Percentiles rank a stretch among this genome's conserved stretches.
These are phyloP conservation scores for Fusarium sp. DNA, from an alignment of 2,329 filamentous ascomycete genomes.

Conservation along the genomic window DNA sequence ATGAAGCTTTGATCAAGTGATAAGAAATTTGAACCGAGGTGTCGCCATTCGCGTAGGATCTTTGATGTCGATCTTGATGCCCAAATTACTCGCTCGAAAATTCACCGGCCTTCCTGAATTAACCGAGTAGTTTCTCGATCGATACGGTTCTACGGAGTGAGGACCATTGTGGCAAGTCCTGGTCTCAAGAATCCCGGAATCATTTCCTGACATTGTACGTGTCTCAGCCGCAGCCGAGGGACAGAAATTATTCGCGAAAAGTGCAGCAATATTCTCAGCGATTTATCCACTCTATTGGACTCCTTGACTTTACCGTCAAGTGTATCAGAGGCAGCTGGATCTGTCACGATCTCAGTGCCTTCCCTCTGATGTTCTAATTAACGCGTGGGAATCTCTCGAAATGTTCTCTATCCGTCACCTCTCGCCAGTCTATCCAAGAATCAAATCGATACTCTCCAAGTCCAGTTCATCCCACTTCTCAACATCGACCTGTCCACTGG, in stretches of 20 bases:
- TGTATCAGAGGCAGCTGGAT: neutral
- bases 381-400: neutral
- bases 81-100: neutral
- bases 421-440: neutral
- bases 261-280: neutral
- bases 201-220: neutral
- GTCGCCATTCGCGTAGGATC: neutral
- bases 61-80: neutral
- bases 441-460: neutral
- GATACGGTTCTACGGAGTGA: neutral
- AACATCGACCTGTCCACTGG: neutral
- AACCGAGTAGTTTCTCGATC: neutral
- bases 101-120: neutral
- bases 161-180: neutral
- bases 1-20: neutral
- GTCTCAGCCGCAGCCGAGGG: neutral
- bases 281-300: neutral
- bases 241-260: neutral
- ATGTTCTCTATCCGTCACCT: neutral
- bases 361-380: neutral
- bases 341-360: neutral
- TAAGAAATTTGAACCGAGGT: neutral
- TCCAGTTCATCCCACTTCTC: neutral
- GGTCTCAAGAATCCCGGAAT: fast-evolving
- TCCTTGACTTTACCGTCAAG: neutral